Evolutionary conservation across 495 filamentous ascomycete genomes (phyloP).

Genomic region (Hypoxylon intermedium): DNA sequence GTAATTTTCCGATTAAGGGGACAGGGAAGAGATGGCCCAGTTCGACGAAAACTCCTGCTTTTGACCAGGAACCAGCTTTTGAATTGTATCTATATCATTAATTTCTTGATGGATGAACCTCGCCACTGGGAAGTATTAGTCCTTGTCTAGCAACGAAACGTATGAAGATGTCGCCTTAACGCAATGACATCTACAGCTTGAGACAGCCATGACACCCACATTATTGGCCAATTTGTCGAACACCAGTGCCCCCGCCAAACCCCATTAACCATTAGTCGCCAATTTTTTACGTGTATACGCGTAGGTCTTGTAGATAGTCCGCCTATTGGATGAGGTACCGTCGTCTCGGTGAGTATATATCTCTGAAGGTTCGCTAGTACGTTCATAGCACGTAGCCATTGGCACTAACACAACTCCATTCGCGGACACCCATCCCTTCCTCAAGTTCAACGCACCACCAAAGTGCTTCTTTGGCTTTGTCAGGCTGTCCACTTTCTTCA

Average conservation of each 20-base stretch:
- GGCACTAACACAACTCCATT: slow-evolving; percentile 61
- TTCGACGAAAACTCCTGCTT: slow-evolving; percentile 1
- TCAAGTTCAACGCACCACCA: slow-evolving; percentile 83
- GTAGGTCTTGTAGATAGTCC: background rate
- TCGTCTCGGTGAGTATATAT: slow-evolving; percentile 2
- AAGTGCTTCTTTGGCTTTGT: slow-evolving; percentile 78
- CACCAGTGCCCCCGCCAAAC: slow-evolving; percentile 11
- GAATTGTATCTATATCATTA: slow-evolving; percentile 37
- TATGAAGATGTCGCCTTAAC: slow-evolving; percentile 17
- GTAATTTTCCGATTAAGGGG: slow-evolving; percentile 2
- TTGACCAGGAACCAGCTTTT: slow-evolving; percentile 20
- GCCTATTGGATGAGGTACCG: background rate
- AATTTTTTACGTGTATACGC: slow-evolving; percentile 12
- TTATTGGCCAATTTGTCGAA: slow-evolving; percentile 12
- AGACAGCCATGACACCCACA: slow-evolving; percentile 23
- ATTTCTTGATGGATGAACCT: slow-evolving; percentile 27
- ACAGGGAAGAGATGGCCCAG: background rate
- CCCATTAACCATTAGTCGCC: slow-evolving; percentile 16
- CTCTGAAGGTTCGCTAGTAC: slow-evolving; percentile 1
- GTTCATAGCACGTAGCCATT: slow-evolving; percentile 65
- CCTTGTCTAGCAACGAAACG: slow-evolving; percentile 25
- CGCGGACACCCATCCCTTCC: slow-evolving; percentile 66
- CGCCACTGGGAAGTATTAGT: slow-evolving; percentile 36
- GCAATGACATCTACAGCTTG: slow-evolving; percentile 9
- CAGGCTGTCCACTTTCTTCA: slow-evolving; percentile 80